A percentile compares a stretch with the other conserved stretches of the same genome.
Conservation (phyloP, 805 yeast genomes). For the Suhomyces kilbournensis region DNA sequence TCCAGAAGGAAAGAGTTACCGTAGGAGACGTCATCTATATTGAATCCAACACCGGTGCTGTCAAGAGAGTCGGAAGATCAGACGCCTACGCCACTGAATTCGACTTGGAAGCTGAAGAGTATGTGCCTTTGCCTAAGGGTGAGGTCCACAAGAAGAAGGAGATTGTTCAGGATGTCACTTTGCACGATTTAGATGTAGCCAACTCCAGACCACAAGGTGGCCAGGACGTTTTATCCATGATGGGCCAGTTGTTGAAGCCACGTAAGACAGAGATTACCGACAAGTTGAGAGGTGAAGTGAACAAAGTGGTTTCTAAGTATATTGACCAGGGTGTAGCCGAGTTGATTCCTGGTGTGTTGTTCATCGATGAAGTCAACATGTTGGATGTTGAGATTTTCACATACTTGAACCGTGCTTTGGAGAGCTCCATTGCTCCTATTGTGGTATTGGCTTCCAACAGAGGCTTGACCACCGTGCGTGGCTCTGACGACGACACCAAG, state of each 20-base stretch:
- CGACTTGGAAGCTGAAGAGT: constrained; percentile 97
- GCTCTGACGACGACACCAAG: constrained; percentile 74
- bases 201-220: constrained; percentile 97
- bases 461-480: constrained; percentile 88
- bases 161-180: constrained; percentile 93
- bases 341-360: constrained; percentile 94
- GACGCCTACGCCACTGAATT: constrained; percentile 98
- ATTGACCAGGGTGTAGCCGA: constrained; percentile 98
- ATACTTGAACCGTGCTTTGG: constrained; percentile 89
- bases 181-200: constrained; percentile 95
- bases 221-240: constrained; percentile 91
- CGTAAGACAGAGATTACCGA: constrained; percentile 96
- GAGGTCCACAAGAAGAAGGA: constrained; percentile 98
- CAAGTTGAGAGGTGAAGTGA: constrained; percentile 87
- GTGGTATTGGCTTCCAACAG: constrained; percentile 95
- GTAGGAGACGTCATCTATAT: constrained; percentile 97
- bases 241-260: constrained; percentile 96
- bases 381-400: constrained; percentile 96
- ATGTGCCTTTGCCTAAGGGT: constrained; percentile 97
- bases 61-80: constrained; percentile 95
- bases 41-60: constrained; percentile 97
- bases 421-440: constrained; percentile 86
- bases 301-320: constrained; percentile 92
- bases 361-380: constrained; percentile 98
- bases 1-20: constrained; percentile 90